These are phyloP conservation scores for Avena atlantica DNA, from an alignment of 176 grass and related monocot genomes.

Conservation along the genomic window DNA sequence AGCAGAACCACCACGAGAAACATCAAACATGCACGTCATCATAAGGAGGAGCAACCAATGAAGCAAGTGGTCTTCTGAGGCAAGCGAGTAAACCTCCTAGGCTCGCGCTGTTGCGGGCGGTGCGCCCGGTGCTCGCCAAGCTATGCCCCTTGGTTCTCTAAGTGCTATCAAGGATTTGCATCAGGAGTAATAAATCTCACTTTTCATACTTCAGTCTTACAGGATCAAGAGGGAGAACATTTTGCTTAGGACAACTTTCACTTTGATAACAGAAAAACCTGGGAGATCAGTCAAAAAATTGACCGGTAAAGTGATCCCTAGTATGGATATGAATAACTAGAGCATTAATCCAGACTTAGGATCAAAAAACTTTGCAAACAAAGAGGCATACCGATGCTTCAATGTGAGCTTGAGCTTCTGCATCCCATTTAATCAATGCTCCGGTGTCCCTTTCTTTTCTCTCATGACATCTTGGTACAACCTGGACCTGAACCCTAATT, in stretches of 20 bases:
- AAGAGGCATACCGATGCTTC: too few species aligned
- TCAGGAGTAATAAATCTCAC: background rate
- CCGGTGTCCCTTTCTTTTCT: too few species aligned
- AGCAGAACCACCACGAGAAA: too few species aligned
- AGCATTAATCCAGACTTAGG: background rate
- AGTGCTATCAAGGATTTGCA: conserved; percentile 80
- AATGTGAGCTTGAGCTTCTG: too few species aligned
- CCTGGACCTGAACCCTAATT: too few species aligned
- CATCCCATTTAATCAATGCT: too few species aligned
- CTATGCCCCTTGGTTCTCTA: conserved; percentile 77
- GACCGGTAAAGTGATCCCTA: background rate
- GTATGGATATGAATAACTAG: conserved; percentile 3
- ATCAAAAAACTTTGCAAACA: background rate
- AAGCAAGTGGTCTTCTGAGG: conserved; percentile 57
- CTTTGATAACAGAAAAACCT: background rate
- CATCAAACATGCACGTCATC: too few species aligned
- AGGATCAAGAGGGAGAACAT: too few species aligned
- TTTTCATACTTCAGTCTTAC: too few species aligned
- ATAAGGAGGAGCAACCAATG: too few species aligned
- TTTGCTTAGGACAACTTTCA: too few species aligned
- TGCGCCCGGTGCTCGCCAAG: conserved; percentile 38
- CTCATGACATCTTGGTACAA: too few species aligned
- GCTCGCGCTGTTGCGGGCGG: background rate
- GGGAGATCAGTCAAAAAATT: background rate
- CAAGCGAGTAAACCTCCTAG: conserved; percentile 57